These are phyloP conservation scores for Trichoderma sp. DNA, from an alignment of 2,329 filamentous ascomycete genomes.

Conservation along the genomic window DNA sequence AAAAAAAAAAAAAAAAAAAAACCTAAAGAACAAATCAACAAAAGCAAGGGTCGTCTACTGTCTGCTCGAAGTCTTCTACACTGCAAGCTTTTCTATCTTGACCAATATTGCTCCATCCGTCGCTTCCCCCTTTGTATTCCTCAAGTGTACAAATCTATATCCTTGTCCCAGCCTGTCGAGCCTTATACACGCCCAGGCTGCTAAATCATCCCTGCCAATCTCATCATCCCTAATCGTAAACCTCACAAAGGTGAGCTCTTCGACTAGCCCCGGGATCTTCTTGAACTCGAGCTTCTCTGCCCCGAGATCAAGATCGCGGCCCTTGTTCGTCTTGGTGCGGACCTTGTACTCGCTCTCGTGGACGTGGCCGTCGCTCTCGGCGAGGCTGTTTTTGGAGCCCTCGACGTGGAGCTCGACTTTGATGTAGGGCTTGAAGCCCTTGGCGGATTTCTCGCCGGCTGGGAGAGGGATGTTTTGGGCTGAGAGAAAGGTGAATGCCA, in stretches of 20 bases:
- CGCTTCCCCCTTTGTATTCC: slow-evolving; percentile 63
- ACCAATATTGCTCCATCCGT: slow-evolving; percentile 71
- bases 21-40: background rate
- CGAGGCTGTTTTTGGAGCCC: slow-evolving; percentile 45
- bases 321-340: slow-evolving; percentile 55
- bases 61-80: slow-evolving; percentile 5
- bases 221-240: slow-evolving; percentile 89
- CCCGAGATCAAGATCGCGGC: slow-evolving; percentile 61
- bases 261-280: slow-evolving; percentile 54
- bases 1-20: background rate
- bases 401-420: slow-evolving; percentile 83
- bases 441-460: slow-evolving; percentile 44
- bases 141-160: slow-evolving; percentile 72
- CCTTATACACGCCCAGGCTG: slow-evolving; percentile 85
- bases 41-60: background rate
- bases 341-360: slow-evolving; percentile 52
- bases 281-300: slow-evolving; percentile 58
- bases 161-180: slow-evolving; percentile 76
- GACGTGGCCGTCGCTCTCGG: slow-evolving; percentile 40
- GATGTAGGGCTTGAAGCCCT: slow-evolving; percentile 72
- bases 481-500: slow-evolving; percentile 71
- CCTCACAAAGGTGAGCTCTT: slow-evolving; percentile 69
- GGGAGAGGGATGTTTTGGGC: slow-evolving; percentile 73
- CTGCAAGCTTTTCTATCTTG: slow-evolving; percentile 61
- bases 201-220: slow-evolving; percentile 71